Evolutionary conservation across 78 protist species (phyloP), one percentile per base, ranked within the genome.

Genomic region (Protostelium mycophagum): DNA sequence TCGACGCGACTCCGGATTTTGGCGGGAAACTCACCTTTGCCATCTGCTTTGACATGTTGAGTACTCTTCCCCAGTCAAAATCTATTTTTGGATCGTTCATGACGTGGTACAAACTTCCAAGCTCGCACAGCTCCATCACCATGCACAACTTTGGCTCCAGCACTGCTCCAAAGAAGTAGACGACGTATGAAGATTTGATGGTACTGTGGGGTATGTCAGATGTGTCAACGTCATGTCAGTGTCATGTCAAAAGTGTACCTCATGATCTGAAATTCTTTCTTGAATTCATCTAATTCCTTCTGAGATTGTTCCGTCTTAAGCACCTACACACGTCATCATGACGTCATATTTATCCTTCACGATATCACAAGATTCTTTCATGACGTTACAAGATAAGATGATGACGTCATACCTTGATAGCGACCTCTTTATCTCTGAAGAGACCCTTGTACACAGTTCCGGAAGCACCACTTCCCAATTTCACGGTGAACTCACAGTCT

Each of bases 251-350:
- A 90, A 1, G 5, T 88, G 34, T 90, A 93, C 94, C 96, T 86
- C 96, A 94, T 94, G 88, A 94, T 94, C 87, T 91, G 92, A 90
- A 94, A 94, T 83, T 94, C 96, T 34, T 94, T 91, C 83, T 94
- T 91, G 83, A 94, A 94, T 83, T 94, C 96, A 28, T 91, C 92
- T 29, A 91, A 85, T 83, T 91, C 90, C 92, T 36, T 86, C 90
- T 28, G 92, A 38, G 92, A 90, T 87, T 63, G 95, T 86, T 88
- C 73, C 31, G 73, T 51, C 73, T 51, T 51, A 5, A 51, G 16
- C 73, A 51, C 73, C 73, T 51, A 16, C 5, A 25, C 73, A 5
- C 16, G 16, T 51, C 73, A 51, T 16, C 5, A 25, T 51, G 31
- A 5, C 5, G 5, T 16, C 73, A 51, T 51, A 5, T 51, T 25